A percentile compares a stretch with the other conserved stretches of the same genome.
Evolutionary conservation across 1,139 yeast genomes (phyloP).

Genomic region (Keqinozyma sinolaborantium): DNA sequence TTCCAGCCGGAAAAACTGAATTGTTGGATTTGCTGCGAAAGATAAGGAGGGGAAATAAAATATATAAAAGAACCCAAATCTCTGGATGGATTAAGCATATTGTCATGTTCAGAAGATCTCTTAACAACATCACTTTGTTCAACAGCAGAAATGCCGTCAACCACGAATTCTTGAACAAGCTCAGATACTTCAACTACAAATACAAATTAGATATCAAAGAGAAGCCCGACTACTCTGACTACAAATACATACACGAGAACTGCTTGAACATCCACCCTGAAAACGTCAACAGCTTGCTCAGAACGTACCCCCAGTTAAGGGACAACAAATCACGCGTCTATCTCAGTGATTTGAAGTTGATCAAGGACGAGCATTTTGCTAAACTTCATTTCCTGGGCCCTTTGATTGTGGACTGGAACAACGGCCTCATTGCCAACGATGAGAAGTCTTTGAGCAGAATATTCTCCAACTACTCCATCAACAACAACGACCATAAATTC

Average conservation of each 20-base stretch:
- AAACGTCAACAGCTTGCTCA: constrained; percentile 28
- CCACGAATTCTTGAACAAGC: not conserved
- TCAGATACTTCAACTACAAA: not conserved
- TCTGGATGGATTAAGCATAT: too few species aligned
- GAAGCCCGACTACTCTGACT: constrained; percentile 21
- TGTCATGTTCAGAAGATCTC: not conserved
- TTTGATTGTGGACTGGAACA: constrained; percentile 55
- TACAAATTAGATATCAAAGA: constrained; percentile 8
- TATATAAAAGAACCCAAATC: not conserved
- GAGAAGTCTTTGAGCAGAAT: constrained; percentile 39
- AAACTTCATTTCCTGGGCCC: constrained; percentile 28
- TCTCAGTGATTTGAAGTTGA: constrained; percentile 19
- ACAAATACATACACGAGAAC: constrained; percentile 29
- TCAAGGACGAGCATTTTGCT: constrained; percentile 18
- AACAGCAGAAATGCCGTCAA: not conserved
- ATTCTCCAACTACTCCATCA: constrained; percentile 34
- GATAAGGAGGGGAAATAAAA: not conserved
- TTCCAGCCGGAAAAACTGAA: not conserved
- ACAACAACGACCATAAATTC: constrained; percentile 7
- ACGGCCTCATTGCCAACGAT: constrained; percentile 49
- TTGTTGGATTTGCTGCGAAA: constrained; percentile 1
- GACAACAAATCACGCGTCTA: constrained; percentile 10
- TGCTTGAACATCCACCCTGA: constrained; percentile 46
- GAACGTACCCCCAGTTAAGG: constrained; percentile 17
- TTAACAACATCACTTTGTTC: not conserved